These are phyloP conservation scores for Rhytidhysteron rufulum DNA, from an alignment of 2,329 filamentous ascomycete species.

Conservation along the genomic window DNA sequence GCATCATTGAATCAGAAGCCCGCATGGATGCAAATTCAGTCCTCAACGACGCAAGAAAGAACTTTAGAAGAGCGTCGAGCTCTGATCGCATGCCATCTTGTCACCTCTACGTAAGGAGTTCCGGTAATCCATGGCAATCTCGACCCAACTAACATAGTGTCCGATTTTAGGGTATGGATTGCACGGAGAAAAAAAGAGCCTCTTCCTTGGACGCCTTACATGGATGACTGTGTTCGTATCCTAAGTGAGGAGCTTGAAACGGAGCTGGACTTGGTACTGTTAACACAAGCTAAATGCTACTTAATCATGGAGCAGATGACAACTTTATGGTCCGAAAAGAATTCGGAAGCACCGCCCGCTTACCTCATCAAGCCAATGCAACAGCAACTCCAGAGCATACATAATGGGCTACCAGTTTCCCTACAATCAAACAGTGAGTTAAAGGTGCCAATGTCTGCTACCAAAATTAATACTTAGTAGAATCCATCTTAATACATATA, in stretches of 20 bases:
- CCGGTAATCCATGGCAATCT: no score
- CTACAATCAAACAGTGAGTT: background rate
- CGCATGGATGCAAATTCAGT: background rate
- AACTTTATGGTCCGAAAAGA: background rate
- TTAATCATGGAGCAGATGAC: slow-evolving; percentile 1
- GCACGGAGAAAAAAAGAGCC: background rate
- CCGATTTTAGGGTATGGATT: background rate
- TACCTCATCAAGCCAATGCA: background rate
- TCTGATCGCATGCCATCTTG: background rate
- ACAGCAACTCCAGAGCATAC: background rate
- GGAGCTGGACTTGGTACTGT: background rate
- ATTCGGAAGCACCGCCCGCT: background rate
- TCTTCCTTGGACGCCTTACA: slow-evolving; percentile 1
- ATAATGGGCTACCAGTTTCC: background rate
- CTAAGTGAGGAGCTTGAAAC: background rate
- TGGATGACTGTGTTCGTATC: slow-evolving; percentile 1
- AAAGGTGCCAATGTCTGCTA: no score
- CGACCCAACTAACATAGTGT: no score
- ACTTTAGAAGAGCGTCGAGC: background rate
- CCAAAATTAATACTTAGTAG: background rate
- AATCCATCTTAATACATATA: background rate
- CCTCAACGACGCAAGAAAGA: background rate
- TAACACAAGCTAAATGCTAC: background rate
- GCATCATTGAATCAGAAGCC: background rate
- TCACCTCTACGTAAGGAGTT: background rate